These are phyloP conservation scores for Helichrysum umbraculigerum DNA, from an alignment of 129 eudicot genomes.

Conservation along the genomic window DNA sequence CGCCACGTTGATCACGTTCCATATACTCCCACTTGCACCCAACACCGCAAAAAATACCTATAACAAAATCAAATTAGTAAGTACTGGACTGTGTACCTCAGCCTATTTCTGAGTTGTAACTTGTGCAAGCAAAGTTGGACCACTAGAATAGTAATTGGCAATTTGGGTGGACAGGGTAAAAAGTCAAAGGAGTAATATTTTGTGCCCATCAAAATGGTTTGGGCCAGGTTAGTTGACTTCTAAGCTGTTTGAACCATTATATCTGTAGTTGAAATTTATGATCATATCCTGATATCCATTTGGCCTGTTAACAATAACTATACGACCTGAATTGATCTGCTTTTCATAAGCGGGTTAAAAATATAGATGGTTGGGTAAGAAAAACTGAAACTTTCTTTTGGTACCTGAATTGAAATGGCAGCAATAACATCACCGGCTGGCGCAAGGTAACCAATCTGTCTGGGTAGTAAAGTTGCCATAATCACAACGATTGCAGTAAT, in stretches of 20 bases:
- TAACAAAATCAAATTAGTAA: slow-evolving; percentile 4
- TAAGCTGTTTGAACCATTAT: not conserved
- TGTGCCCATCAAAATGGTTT: not conserved
- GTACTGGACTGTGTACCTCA: not conserved
- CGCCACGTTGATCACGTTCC: slow-evolving; percentile 70
- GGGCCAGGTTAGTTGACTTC: not conserved
- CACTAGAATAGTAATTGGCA: not conserved
- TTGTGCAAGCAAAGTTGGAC: slow-evolving; percentile 4
- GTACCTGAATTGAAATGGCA: slow-evolving; percentile 80
- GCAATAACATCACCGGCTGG: slow-evolving; percentile 80
- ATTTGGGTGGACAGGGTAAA: not conserved
- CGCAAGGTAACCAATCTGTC: slow-evolving; percentile 60
- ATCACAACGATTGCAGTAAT: slow-evolving; percentile 68
- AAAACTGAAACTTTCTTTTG: not conserved
- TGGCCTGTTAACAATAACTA: not conserved
- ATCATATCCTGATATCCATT: not conserved
- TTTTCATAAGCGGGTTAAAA: not conserved
- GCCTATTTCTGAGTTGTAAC: slow-evolving; percentile 16
- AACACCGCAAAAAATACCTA: slow-evolving; percentile 84
- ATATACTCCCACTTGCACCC: slow-evolving; percentile 82
- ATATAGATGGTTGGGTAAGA: not conserved
- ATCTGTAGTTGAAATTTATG: not conserved
- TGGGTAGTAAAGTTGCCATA: slow-evolving; percentile 71
- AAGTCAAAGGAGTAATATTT: not conserved
- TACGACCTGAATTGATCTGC: not conserved